Evolutionary conservation across 352 stramenopile species (phyloP), one percentile per base, ranked within the genome.

Genomic region (Thraustochytrium striatum): DNA sequence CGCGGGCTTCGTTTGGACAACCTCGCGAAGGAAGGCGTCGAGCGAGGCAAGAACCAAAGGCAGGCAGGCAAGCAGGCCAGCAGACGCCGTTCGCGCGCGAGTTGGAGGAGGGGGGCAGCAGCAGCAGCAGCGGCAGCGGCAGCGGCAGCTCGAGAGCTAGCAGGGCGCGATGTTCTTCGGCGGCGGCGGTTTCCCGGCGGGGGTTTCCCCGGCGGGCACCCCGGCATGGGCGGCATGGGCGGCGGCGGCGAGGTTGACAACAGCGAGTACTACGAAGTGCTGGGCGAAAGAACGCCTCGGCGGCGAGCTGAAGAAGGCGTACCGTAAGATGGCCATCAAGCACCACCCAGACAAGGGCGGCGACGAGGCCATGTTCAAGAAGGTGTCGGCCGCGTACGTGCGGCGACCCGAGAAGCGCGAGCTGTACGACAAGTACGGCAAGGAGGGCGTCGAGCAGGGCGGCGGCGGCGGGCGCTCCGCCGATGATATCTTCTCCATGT

Each of bases 401-500:
- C 62, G 35, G 9, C 69, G 59, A 2, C 25, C 33, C 32, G 79
- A 83, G 35, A 81, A 85, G 43, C 53, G 68, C 52, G 39, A 81
- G 11, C 32, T 85, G 25, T 94, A 93, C 82, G 88, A 92, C 81
- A 85, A 98, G 87, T 98, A 98, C 83, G 96, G 96, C 61, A 93
- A 98, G 75, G 95, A 99, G 82, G 96, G 95, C n/a, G 88, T 99
- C 28, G 92, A 97, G 84, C 90, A 94, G 25, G 89, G 88, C 41
- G 86, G 52, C 16, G 88, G 92, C 57, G 87, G 86, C 21, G 72
- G 57, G 9, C 88, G 86, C 84, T 0, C 28, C 30, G 58, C 87
- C 9, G 89, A 92, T 43, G 94, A 98, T 83, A 89, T 99, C 69
- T 99, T 99, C 84, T 93, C 85, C 84, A 95, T 98, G 90, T 98